Conservation (phyloP, 208 protist species). For the Leishmania mexicana region DNA sequence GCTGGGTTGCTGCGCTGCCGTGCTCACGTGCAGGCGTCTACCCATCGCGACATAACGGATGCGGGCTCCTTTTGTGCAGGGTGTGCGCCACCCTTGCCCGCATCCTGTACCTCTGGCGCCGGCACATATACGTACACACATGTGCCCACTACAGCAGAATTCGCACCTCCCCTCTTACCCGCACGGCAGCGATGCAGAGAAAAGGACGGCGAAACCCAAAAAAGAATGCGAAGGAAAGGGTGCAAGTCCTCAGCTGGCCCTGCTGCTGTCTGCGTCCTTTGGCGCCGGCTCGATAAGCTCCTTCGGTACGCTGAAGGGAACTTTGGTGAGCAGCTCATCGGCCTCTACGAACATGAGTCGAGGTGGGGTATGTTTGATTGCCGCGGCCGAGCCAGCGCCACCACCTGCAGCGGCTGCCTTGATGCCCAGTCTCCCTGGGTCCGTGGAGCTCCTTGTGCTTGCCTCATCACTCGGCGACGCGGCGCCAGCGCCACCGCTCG, state of each 20-base stretch:
- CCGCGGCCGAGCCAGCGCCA: background rate
- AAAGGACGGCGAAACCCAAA: background rate
- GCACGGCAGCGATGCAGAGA: background rate
- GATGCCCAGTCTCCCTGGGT: background rate
- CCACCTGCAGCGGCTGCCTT: background rate
- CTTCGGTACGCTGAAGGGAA: constrained; percentile 80
- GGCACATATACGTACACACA: background rate
- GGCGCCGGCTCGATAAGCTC: constrained; percentile 50
- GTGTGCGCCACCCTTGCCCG: background rate
- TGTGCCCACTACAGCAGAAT: background rate
- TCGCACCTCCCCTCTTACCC: background rate
- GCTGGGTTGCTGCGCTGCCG: background rate
- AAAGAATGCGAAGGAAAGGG: background rate
- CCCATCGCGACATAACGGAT: background rate
- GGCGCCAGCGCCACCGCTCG: background rate
- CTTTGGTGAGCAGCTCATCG: constrained; percentile 61
- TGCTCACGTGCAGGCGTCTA: background rate
- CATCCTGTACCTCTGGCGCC: background rate
- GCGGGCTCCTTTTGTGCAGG: background rate
- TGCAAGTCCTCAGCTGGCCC: background rate
- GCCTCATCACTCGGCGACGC: background rate
- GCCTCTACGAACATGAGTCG: constrained; percentile 72
- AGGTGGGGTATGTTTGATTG: constrained; percentile 4
- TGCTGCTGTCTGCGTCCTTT: background rate
- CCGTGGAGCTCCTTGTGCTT: background rate